Conservation (phyloP, 2,329 filamentous ascomycete species). For the Aspergillus arachidicola region DNA sequence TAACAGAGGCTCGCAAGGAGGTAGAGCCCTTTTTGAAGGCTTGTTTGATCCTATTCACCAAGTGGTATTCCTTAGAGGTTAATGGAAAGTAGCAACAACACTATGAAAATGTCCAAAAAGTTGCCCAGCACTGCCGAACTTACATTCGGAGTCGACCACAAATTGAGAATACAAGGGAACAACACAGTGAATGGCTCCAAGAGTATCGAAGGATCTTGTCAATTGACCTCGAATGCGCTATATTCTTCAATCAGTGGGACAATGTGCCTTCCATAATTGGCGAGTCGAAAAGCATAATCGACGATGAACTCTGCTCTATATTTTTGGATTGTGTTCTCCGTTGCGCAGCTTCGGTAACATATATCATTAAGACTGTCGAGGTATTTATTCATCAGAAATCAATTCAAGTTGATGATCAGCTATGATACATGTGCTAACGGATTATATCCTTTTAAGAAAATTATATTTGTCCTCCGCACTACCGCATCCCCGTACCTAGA, state of each 20-base stretch:
- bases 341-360: constrained; percentile 48
- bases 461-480: constrained; percentile 67
- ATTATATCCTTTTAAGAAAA: constrained; percentile 45
- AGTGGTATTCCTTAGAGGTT: neutral
- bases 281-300: constrained; percentile 28
- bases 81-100: constrained; percentile 53
- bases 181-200: constrained; percentile 55
- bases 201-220: constrained; percentile 70
- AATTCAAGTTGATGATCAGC: too few species aligned
- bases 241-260: constrained; percentile 69
- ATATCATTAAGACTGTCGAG: constrained; percentile 37
- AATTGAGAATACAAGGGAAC: constrained; percentile 46
- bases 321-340: constrained; percentile 68
- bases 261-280: constrained; percentile 64
- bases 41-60: neutral
- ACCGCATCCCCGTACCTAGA: constrained; percentile 53
- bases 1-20: constrained; percentile 52
- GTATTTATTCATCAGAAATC: constrained; percentile 36
- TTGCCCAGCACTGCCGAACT: constrained; percentile 62
- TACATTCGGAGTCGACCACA: constrained; percentile 44
- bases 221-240: constrained; percentile 77
- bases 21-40: constrained; percentile 45
- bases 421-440: neutral
- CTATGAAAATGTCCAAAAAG: constrained; percentile 64
- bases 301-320: constrained; percentile 57